phyloP scores from a whole-genome alignment of 1,139 yeast genomes.

The Yamadazyma membranifaciens region DNA sequence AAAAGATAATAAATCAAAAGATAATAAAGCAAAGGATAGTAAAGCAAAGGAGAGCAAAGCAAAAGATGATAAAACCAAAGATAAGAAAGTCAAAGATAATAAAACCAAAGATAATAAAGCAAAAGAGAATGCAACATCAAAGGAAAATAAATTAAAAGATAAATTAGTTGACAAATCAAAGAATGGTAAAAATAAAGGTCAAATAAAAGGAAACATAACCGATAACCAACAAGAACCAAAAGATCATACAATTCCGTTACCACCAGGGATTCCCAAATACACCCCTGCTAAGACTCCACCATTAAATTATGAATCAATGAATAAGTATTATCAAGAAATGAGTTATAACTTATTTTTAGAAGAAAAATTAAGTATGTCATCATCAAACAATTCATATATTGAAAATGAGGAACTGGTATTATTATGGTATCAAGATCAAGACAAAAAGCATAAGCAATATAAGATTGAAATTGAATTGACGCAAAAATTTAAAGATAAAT shows the following conservation, averaged over 20 bases:
- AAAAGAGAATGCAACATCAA: not conserved
- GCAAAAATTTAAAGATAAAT: slow-evolving; percentile 38
- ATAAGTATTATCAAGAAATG: slow-evolving; percentile 57
- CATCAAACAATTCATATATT: slow-evolving; percentile 21
- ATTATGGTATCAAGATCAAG: slow-evolving; percentile 53
- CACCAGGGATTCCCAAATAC: slow-evolving; percentile 27
- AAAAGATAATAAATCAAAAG: not conserved
- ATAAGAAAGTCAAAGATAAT: slow-evolving; percentile 3
- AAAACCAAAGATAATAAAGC: slow-evolving; percentile 1
- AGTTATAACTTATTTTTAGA: slow-evolving; percentile 62
- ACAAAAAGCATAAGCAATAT: slow-evolving; percentile 41
- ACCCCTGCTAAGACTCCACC: slow-evolving; percentile 36
- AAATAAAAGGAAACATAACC: not conserved
- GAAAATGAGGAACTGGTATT: slow-evolving; percentile 41
- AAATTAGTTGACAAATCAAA: not conserved
- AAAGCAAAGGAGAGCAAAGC: not conserved
- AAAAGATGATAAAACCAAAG: not conserved
- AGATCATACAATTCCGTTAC: slow-evolving; percentile 15
- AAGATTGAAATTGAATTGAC: slow-evolving; percentile 36
- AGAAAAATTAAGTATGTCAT: slow-evolving; percentile 50
- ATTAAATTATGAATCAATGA: slow-evolving; percentile 47
- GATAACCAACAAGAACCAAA: not conserved
- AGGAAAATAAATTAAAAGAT: not conserved
- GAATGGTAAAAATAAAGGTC: not conserved
- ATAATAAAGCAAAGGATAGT: not conserved